These are phyloP conservation scores for Clathrus columnatus DNA, from an alignment of 768 basidiomycete genomes.

Conservation along the genomic window DNA sequence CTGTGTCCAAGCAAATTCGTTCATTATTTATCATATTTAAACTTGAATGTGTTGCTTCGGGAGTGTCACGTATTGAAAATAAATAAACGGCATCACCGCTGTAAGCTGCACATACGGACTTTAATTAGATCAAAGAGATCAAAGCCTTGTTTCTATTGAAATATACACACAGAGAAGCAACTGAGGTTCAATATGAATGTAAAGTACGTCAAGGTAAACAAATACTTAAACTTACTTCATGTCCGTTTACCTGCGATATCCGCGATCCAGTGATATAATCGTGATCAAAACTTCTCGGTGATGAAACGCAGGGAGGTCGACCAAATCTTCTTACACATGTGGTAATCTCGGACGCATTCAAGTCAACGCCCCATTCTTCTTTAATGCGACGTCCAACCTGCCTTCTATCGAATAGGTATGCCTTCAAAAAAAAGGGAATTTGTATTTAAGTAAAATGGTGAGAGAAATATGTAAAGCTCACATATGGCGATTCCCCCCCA, in stretches of 20 bases:
- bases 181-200: slow-evolving; percentile 28
- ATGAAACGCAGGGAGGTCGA: slow-evolving; percentile 29
- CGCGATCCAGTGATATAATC: slow-evolving; percentile 74
- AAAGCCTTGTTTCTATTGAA: too few relatives aligned
- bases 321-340: slow-evolving; percentile 81
- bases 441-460: slow-evolving; percentile 12
- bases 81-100: slow-evolving; percentile 64
- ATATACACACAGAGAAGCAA: slow-evolving; percentile 50
- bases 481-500: slow-evolving; percentile 71
- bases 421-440: too few relatives aligned
- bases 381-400: slow-evolving; percentile 52
- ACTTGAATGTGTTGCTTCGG: slow-evolving; percentile 18
- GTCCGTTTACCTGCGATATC: slow-evolving; percentile 60
- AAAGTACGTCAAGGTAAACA: slow-evolving; percentile 1
- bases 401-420: slow-evolving; percentile 76
- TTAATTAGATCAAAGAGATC: background rate
- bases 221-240: slow-evolving; percentile 45
- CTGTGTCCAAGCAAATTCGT: background rate
- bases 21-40: background rate
- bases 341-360: slow-evolving; percentile 42
- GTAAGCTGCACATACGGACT: slow-evolving; percentile 42
- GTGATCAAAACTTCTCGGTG: slow-evolving; percentile 28
- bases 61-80: slow-evolving; percentile 63
- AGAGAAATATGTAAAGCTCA: slow-evolving; percentile 29
- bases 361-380: slow-evolving; percentile 63